Conservation (phyloP, 2,329 filamentous ascomycete genomes). For the Coniochaeta sp. region DNA sequence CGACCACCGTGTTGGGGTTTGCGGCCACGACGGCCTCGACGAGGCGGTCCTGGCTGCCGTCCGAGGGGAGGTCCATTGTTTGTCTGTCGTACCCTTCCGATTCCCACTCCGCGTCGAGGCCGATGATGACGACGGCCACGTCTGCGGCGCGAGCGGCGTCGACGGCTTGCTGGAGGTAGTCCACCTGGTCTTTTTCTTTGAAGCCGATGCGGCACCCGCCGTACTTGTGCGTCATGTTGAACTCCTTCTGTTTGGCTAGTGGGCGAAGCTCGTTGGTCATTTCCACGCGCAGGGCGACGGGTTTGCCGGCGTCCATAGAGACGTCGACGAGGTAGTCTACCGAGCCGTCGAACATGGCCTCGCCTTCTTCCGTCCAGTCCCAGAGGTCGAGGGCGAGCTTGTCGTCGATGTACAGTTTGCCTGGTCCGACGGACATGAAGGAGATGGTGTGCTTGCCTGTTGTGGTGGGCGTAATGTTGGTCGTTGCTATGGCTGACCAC, state of each 20-base stretch:
- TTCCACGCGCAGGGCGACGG: slow-evolving; percentile 55
- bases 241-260: slow-evolving; percentile 49
- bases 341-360: slow-evolving; percentile 65
- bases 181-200: slow-evolving; percentile 55
- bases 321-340: slow-evolving; percentile 56
- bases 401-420: slow-evolving; percentile 53
- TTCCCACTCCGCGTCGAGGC: slow-evolving; percentile 68
- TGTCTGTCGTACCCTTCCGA: slow-evolving; percentile 65
- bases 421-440: slow-evolving; percentile 61
- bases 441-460: slow-evolving; percentile 59
- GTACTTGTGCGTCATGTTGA: slow-evolving; percentile 55
- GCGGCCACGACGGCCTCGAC: slow-evolving; percentile 54
- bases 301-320: slow-evolving; percentile 50
- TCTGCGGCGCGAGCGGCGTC: slow-evolving; percentile 55
- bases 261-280: slow-evolving; percentile 62
- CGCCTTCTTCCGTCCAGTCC: slow-evolving; percentile 63
- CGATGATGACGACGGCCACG: slow-evolving; percentile 61
- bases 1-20: slow-evolving; percentile 60
- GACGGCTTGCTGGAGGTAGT: slow-evolving; percentile 59
- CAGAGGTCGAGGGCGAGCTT: slow-evolving; percentile 56
- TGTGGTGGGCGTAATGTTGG: slow-evolving; percentile 49
- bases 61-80: slow-evolving; percentile 50
- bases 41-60: slow-evolving; percentile 54
- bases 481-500: slow-evolving; percentile 59
- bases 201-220: slow-evolving; percentile 67